A percentile compares a stretch with the other conserved stretches of the same genome.
Conservation (phyloP, 495 filamentous ascomycete species). For the Daldinia vernicosa region DNA sequence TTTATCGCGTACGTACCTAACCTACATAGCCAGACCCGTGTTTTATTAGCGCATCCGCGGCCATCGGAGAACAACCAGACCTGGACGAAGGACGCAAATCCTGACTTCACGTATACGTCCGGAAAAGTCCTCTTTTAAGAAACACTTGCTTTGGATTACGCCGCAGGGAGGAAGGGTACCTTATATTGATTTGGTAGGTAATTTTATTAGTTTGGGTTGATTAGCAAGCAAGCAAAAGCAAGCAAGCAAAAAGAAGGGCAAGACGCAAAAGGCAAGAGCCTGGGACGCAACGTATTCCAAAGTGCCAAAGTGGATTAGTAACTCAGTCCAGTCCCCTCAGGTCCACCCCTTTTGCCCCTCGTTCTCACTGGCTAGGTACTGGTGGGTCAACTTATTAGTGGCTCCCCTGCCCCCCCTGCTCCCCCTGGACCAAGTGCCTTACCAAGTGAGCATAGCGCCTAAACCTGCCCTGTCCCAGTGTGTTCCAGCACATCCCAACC, state of each 20-base stretch:
- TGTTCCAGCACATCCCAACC: constrained; percentile 7
- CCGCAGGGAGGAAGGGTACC: neutral
- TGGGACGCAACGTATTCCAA: constrained; percentile 17
- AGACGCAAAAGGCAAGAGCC: neutral
- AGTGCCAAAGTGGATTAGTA: constrained; percentile 28
- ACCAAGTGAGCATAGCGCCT: constrained; percentile 29
- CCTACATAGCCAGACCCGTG: constrained; percentile 16
- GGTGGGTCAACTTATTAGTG: neutral
- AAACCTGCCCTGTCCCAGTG: constrained; percentile 8
- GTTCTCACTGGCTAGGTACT: constrained; percentile 10
- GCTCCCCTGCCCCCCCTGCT: neutral
- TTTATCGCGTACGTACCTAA: constrained; percentile 25
- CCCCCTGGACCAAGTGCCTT: neutral
- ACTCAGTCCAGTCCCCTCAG: constrained; percentile 34
- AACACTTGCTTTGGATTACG: too few species aligned
- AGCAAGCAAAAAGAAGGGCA: neutral
- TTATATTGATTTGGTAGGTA: neutral
- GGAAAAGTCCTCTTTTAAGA: neutral
- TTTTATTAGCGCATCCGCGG: constrained; percentile 37
- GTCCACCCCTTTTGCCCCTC: constrained; percentile 42
- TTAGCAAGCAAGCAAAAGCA: constrained; percentile 40
- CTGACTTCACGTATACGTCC: neutral
- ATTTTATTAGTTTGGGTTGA: constrained; percentile 11
- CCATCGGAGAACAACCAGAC: constrained; percentile 14
- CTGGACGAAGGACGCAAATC: constrained; percentile 9